Percentiles rank a stretch among this genome's conserved stretches.
phyloP scores from a whole-genome alignment of 2,329 filamentous ascomycete genomes.

The Fusarium sp. region DNA sequence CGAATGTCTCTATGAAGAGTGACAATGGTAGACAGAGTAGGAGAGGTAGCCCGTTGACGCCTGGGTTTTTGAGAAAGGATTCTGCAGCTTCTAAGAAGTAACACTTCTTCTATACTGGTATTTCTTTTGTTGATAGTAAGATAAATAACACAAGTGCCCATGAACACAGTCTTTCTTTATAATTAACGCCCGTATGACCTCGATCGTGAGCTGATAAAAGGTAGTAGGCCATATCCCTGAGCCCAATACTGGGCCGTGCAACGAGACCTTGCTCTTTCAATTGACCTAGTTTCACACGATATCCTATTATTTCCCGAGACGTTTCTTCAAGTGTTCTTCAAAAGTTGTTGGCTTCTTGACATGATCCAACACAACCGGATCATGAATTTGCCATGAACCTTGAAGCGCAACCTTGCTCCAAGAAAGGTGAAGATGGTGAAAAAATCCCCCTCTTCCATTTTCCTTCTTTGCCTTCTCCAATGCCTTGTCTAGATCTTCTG shows the following conservation, averaged over 20 bases:
- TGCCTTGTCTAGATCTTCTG: not conserved
- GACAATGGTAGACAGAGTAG: not conserved
- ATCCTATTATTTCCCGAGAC: not conserved
- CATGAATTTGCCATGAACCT: not conserved
- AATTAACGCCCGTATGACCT: not conserved
- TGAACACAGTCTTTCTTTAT: not conserved
- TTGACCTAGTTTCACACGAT: not conserved
- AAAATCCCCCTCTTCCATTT: not conserved
- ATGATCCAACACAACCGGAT: not conserved
- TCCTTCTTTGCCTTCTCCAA: not conserved
- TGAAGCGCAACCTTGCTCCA: not conserved
- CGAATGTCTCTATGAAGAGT: not conserved
- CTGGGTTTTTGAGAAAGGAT: slow-evolving; percentile 2
- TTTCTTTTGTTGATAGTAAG: not conserved
- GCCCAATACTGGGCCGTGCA: no score
- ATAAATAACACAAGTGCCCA: not conserved
- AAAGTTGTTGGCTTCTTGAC: not conserved
- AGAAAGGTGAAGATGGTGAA: not conserved
- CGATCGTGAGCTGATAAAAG: not conserved
- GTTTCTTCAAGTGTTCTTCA: not conserved
- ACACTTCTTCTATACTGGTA: not conserved
- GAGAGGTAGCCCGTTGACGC: not conserved
- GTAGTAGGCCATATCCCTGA: not conserved
- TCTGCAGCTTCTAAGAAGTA: not conserved
- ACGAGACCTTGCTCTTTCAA: not conserved